Base-by-base conservation (phyloP, 257 asterid species). In the Solanum gracilifrons region DNA sequence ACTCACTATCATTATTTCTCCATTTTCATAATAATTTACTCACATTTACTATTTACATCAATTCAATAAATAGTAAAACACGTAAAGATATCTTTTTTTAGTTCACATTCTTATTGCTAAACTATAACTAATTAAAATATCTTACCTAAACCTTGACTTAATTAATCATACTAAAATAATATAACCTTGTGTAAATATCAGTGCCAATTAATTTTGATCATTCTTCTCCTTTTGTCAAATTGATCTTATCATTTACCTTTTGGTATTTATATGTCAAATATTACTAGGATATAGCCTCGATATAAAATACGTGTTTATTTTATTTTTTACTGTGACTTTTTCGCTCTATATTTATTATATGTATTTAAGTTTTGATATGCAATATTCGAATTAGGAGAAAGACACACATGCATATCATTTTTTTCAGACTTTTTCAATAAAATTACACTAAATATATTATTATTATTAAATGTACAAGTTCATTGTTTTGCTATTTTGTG, bases 401-500 rank as follows among this genome's bases (percentile, higher is more conserved):
- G 20, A 66, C 20, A 0, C 36, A 0, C 55, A 7, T 58, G 68
- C 0, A 60, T 21, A 21, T 60, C 6, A 21, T 7, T 8, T 4
- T 21, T 60, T 21, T 2, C 1, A 23, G 5, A 62, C 0, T 25
- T n/a, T 10, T 0, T 1, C 1, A 0, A 9, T n/a, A 11, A n/a
- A 21, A 64, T 64, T n/a, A n/a, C 0, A 11, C 0, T 66, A 0
- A 12, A 25, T 66, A 66, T 25, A 25, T 64, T 25, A 9, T 66
- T 66, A 3, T 27, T 35, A 72, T 74, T 20, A 21, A 73, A n/a
- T 62, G 36, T 33, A 8, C 5, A 13, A 21, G 18, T 74, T 13
- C 10, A 74, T 74, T 74, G 3, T 36, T 23, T 75, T 37, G 33
- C 23, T 23, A 12, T 80, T 46, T 77, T 25, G 15, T 77, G 36